Evolutionary conservation across 768 basidiomycete species (phyloP).

Genomic region (Pleurotus platypus): DNA sequence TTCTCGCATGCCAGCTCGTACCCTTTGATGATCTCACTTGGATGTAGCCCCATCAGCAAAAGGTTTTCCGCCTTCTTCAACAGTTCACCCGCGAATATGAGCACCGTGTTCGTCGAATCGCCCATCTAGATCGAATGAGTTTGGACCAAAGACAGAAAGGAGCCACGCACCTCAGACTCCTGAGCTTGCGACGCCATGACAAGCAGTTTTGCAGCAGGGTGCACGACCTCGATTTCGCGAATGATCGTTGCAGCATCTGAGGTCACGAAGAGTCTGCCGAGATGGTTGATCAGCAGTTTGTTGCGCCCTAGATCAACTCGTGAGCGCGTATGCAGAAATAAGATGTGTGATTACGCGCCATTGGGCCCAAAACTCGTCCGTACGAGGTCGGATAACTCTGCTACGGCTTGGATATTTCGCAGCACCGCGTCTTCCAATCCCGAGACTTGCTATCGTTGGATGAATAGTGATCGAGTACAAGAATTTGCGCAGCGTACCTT

Average conservation of each 20-base stretch:
- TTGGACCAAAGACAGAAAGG: no score
- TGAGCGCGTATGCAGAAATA: neutral
- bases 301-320: slow-evolving; percentile 66
- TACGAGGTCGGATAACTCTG: slow-evolving; percentile 91
- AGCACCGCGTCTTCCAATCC: slow-evolving; percentile 97
- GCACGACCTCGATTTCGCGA: slow-evolving; percentile 95
- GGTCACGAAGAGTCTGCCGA: slow-evolving; percentile 93
- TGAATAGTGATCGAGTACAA: slow-evolving; percentile 5
- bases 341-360: slow-evolving; percentile 47
- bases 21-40: slow-evolving; percentile 91
- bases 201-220: slow-evolving; percentile 98
- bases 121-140: slow-evolving; percentile 67
- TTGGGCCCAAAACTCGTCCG: slow-evolving; percentile 96
- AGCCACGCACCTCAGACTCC: slow-evolving; percentile 74
- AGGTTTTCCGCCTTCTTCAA: slow-evolving; percentile 91
- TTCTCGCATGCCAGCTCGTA: slow-evolving; percentile 89
- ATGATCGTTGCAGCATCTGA: slow-evolving; percentile 99
- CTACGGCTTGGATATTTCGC: slow-evolving; percentile 94
- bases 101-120: slow-evolving; percentile 91
- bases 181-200: slow-evolving; percentile 98
- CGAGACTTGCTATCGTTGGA: slow-evolving; percentile 56
- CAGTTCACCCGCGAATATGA: slow-evolving; percentile 94
- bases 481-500: slow-evolving; percentile 49
- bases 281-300: slow-evolving; percentile 96
- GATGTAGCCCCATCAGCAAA: slow-evolving; percentile 94